phyloP scores from a whole-genome alignment of 495 filamentous ascomycete species.

The Tuber brumale region DNA sequence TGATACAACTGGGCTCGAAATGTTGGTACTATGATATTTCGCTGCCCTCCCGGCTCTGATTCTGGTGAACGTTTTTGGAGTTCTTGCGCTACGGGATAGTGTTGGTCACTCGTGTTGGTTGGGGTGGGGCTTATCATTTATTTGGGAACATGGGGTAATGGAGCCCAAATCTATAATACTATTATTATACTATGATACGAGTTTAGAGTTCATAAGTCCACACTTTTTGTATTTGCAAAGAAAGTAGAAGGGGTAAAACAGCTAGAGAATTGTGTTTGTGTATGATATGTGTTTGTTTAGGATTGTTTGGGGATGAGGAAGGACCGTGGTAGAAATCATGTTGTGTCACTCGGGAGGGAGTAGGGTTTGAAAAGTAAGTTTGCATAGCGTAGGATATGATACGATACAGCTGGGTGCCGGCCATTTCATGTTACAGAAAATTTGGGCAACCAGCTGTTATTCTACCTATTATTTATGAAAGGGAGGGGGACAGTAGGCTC shows the following conservation, averaged over 20 bases:
- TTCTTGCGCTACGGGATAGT: background rate
- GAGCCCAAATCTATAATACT: background rate
- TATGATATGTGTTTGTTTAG: too few relatives aligned
- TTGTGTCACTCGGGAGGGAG: background rate
- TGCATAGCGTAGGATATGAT: background rate
- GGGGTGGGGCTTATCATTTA: background rate
- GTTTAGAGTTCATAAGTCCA: too few relatives aligned
- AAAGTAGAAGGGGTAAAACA: background rate
- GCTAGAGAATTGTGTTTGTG: background rate
- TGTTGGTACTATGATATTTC: background rate
- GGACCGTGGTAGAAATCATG: background rate
- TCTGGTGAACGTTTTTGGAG: too few relatives aligned
- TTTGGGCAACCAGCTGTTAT: too few relatives aligned
- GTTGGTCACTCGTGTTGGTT: background rate
- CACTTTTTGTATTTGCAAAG: background rate
- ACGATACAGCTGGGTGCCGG: background rate
- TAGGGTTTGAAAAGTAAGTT: background rate
- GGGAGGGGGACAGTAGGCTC: too few relatives aligned
- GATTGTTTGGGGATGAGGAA: background rate
- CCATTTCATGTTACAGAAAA: too few relatives aligned
- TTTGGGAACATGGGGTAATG: background rate
- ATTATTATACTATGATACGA: background rate
- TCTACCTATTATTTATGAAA: too few relatives aligned
- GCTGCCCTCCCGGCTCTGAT: background rate
- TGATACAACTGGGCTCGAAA: background rate